phyloP scores from a whole-genome alignment of 139 green algal genomes.

The Chara braunii region DNA sequence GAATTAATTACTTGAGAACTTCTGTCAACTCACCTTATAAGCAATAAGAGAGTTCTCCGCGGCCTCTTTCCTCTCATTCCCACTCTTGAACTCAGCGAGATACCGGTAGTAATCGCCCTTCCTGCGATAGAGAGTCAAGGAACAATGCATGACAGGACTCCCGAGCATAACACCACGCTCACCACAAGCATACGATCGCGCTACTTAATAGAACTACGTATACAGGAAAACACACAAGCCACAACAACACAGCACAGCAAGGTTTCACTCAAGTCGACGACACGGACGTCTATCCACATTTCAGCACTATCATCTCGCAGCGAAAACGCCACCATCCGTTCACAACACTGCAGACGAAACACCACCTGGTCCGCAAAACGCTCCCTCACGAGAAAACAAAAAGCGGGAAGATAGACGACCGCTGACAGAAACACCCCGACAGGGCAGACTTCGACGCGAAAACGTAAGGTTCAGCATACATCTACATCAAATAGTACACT shows the following conservation, averaged over 20 bases:
- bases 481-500: background rate
- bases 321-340: too few relatives aligned
- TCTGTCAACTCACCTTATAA: conserved; percentile 67
- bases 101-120: conserved; percentile 97
- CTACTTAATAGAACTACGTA: too few relatives aligned
- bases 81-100: conserved; percentile 94
- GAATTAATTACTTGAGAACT: background rate
- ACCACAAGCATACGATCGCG: too few relatives aligned
- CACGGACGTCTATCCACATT: background rate
- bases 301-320: background rate
- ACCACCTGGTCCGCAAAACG: too few relatives aligned
- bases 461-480: too few relatives aligned
- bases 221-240: background rate
- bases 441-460: too few relatives aligned
- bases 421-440: too few relatives aligned
- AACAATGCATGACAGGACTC: conserved; percentile 12
- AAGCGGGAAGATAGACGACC: too few relatives aligned
- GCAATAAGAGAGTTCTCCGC: conserved; percentile 89
- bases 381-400: too few relatives aligned
- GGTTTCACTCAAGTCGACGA: background rate
- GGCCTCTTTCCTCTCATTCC: conserved; percentile 78
- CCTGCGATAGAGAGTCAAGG: conserved; percentile 12
- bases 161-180: too few relatives aligned
- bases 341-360: too few relatives aligned
- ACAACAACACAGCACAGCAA: background rate